Evolutionary conservation across 2,329 filamentous ascomycete species (phyloP).

Genomic region (Aureobasidium leucospermi): DNA sequence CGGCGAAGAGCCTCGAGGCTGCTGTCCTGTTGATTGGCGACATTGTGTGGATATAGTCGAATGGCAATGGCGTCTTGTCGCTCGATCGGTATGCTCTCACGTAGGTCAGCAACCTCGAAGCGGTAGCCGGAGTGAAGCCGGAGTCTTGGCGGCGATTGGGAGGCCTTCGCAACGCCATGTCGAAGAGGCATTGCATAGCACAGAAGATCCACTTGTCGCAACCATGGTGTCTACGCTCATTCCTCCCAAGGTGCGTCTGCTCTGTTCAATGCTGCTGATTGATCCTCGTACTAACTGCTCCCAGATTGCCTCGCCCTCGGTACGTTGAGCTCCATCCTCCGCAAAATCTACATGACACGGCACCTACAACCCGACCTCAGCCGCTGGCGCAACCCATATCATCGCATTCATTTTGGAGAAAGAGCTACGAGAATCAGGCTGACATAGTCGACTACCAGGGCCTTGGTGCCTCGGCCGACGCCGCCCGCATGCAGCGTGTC

Average conservation of each 20-base stretch:
- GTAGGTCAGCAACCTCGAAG: constrained; percentile 9
- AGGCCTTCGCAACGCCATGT: constrained; percentile 9
- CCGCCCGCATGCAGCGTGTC: constrained; percentile 93
- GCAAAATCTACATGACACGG: constrained; percentile 7
- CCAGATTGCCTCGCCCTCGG: constrained; percentile 75
- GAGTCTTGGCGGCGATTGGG: constrained; percentile 5
- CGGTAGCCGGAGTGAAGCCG: constrained; percentile 3
- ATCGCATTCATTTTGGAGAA: not conserved
- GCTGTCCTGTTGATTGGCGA: constrained; percentile 34
- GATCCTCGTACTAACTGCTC: constrained; percentile 21
- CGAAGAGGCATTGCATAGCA: not conserved
- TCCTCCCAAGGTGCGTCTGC: constrained; percentile 78
- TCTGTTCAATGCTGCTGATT: not conserved
- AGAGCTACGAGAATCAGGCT: constrained; percentile 15
- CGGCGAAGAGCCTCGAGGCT: constrained; percentile 33
- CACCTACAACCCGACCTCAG: not conserved
- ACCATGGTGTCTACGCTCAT: constrained; percentile 75
- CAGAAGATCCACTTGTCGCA: constrained; percentile 17
- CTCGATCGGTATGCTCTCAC: not conserved
- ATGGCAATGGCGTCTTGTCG: constrained; percentile 1
- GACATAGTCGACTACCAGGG: constrained; percentile 51
- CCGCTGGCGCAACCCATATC: not conserved
- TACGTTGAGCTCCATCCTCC: constrained; percentile 44
- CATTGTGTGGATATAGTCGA: constrained; percentile 17
- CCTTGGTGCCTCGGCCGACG: constrained; percentile 90